Evolutionary conservation across 768 basidiomycete species (phyloP).

Genomic region (Kwoniella dendrophila): DNA sequence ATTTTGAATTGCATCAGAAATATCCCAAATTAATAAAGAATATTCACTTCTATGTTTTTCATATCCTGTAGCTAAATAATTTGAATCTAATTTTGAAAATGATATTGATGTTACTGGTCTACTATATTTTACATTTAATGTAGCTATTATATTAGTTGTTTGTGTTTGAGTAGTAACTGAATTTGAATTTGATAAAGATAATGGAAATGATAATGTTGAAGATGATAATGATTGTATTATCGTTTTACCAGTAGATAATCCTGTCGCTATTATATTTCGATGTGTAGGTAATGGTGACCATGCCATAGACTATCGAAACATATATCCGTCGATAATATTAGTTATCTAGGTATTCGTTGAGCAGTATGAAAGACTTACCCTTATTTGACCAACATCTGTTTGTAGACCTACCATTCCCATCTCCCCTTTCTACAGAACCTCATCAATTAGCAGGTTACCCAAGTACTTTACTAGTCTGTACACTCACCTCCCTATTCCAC

Average conservation of each 20-base stretch:
- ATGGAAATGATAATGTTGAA: constrained; percentile 35
- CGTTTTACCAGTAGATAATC: constrained; percentile 43
- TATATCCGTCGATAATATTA: neutral
- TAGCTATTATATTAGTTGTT: constrained; percentile 26
- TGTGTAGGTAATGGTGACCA: constrained; percentile 42
- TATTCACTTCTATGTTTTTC: constrained; percentile 49
- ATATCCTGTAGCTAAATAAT: constrained; percentile 45
- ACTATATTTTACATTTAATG: constrained; percentile 37
- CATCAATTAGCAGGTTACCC: neutral
- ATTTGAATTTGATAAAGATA: constrained; percentile 14
- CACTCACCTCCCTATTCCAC: constrained; percentile 37
- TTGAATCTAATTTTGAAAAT: constrained; percentile 41
- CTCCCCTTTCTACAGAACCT: constrained; percentile 28
- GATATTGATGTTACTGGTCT: constrained; percentile 41
- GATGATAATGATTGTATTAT: constrained; percentile 41
- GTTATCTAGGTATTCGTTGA: neutral
- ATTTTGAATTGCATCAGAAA: constrained; percentile 29
- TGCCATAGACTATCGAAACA: constrained; percentile 42
- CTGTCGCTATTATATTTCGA: constrained; percentile 41
- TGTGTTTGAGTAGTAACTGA: constrained; percentile 19
- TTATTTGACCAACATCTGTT: constrained; percentile 47
- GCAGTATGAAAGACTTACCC: constrained; percentile 28
- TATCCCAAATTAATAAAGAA: constrained; percentile 49
- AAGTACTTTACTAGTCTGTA: neutral
- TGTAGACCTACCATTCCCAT: constrained; percentile 47